phyloP scores from a whole-genome alignment of 2,329 filamentous ascomycete species.

The Fusarium miscanthi region DNA sequence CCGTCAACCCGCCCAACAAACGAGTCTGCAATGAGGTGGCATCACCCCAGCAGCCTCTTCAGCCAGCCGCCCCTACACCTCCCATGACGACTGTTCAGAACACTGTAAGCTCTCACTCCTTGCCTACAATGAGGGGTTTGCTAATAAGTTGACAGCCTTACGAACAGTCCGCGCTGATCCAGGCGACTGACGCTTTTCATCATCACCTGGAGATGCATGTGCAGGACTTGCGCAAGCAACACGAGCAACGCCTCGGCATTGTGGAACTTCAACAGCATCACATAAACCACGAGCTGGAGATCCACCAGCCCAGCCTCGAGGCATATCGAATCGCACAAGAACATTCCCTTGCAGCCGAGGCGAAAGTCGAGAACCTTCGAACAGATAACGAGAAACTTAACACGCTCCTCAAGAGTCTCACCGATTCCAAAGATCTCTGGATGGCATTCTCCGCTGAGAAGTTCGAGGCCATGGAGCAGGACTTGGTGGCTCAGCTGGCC shows the following conservation, averaged over 20 bases:
- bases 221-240: background rate
- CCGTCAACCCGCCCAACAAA: background rate
- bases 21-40: background rate
- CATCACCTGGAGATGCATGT: background rate
- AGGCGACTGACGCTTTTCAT: background rate
- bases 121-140: accelerated
- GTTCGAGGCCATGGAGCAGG: background rate
- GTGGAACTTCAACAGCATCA: background rate
- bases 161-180: background rate
- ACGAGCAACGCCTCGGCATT: background rate
- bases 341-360: background rate
- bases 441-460: background rate
- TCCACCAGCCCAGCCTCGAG: background rate
- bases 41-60: background rate
- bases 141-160: background rate
- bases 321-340: background rate
- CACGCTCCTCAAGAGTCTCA: background rate
- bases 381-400: background rate
- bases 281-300: background rate
- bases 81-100: background rate
- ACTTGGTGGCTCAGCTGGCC: background rate
- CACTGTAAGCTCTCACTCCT: background rate
- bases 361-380: background rate
- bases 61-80: background rate
- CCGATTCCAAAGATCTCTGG: background rate